Evolutionary conservation across 331 rosid species (phyloP).

Genomic region (Telfairia occidentalis): DNA sequence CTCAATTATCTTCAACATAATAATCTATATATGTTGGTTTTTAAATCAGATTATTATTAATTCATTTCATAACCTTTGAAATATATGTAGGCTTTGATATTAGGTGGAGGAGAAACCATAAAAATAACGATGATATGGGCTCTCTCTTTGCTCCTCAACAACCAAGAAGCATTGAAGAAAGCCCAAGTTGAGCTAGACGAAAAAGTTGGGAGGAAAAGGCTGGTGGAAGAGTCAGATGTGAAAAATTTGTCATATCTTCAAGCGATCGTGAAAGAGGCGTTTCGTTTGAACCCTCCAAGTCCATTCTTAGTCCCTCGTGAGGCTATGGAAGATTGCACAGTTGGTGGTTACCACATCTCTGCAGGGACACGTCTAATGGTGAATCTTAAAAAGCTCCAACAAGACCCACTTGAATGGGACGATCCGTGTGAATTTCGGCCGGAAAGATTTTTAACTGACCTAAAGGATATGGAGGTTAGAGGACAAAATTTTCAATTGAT

Average conservation of each 20-base stretch:
- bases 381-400: constrained; percentile 22
- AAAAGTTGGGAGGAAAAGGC: constrained; percentile 16
- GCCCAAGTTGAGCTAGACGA: constrained; percentile 23
- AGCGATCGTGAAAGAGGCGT: constrained; percentile 20
- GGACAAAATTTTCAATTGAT: constrained; percentile 22
- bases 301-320: constrained; percentile 18
- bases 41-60: too few species aligned
- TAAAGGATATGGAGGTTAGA: constrained; percentile 22
- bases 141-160: constrained; percentile 22
- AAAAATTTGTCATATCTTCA: constrained; percentile 18
- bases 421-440: constrained; percentile 27
- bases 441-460: constrained; percentile 25
- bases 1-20: too few species aligned
- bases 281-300: constrained; percentile 21
- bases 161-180: constrained; percentile 11
- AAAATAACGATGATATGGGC: constrained; percentile 20
- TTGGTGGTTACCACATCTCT: constrained; percentile 10
- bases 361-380: constrained; percentile 20
- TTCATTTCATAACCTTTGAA: too few species aligned
- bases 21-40: not conserved
- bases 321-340: constrained; percentile 17
- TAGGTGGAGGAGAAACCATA: not conserved
- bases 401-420: constrained; percentile 25
- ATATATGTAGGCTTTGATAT: constrained; percentile 7
- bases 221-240: constrained; percentile 17